A percentile compares a stretch with the other conserved stretches of the same genome.
phyloP scores from a whole-genome alignment of 441 rosid genomes.

The Kokia cookei region DNA sequence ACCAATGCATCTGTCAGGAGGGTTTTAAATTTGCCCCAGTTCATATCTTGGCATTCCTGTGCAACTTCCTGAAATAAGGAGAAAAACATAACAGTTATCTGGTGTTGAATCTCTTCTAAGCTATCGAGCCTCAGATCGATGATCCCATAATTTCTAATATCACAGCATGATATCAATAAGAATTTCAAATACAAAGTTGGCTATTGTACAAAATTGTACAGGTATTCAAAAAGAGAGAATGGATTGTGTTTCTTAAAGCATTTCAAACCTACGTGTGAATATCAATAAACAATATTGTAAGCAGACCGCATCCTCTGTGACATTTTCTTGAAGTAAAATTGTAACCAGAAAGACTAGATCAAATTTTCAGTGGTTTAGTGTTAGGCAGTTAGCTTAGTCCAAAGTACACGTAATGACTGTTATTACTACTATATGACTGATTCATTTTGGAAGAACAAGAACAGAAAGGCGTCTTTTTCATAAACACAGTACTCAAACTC shows the following conservation, averaged over 20 bases:
- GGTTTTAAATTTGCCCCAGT: slow-evolving; percentile 79
- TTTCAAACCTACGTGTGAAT: neutral
- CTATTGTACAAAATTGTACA: neutral
- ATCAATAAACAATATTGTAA: neutral
- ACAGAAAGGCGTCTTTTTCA: neutral
- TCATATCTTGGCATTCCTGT: slow-evolving; percentile 75
- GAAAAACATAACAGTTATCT: neutral
- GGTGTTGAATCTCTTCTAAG: slow-evolving; percentile 6
- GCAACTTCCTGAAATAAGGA: slow-evolving; percentile 60
- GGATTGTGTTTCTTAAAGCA: neutral
- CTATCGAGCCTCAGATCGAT: neutral
- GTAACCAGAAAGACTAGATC: neutral
- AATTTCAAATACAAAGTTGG: neutral
- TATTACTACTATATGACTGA: neutral
- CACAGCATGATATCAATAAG: neutral
- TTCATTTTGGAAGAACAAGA: neutral
- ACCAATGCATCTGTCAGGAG: slow-evolving; percentile 68
- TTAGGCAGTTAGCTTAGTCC: neutral
- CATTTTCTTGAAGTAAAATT: neutral
- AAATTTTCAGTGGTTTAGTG: neutral
- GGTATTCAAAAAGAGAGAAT: neutral
- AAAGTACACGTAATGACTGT: neutral
- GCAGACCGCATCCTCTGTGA: neutral
- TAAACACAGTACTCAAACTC: neutral
- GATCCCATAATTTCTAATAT: neutral